Evolutionary conservation across 352 stramenopile genomes (phyloP), one percentile per base, ranked within the genome.

Genomic region (Globisporangium perplexum): DNA sequence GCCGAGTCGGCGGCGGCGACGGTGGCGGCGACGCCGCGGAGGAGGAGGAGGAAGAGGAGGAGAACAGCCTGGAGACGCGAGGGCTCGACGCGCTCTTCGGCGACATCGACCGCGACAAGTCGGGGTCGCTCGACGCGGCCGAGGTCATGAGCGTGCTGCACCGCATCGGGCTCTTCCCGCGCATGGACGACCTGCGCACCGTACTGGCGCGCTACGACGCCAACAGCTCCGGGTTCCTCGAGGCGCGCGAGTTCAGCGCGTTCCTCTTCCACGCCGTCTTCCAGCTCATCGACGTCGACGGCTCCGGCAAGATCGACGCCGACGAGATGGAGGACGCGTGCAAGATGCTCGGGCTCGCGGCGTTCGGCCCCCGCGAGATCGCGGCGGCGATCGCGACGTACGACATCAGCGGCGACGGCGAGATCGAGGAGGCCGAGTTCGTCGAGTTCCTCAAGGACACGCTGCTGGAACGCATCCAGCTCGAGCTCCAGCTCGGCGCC

Each of bases 351-450:
- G 82, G 79, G 2, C 72, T 91, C 18, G 11, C 68, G 18, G 43
- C 75, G 30, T 84, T 86, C 54, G 64, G 80, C 24, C 76, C 86
- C 39, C 71, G 85, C 26, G 77, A 92, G 38, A 83, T 88, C 35
- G 28, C 63, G 0, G 64, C 83, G 8, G 76, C 74, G 18, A 88
- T 94, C 41, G 69, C 75, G 7, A 71, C 69, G 15, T 90, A 84
- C 53, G 82, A 92, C 51, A 78, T 94, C 39, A 89, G 66, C 18
- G 78, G 73, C 17, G 82, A 89, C 45, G 77, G 76, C 22, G 81
- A 86, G 53, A 90, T 94, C 66, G 83, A 94, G 55, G 72, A 84
- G 47, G 73, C 58, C n/a, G 82, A 92, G 53, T 94, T 94, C 57
- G 63, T 90, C 11, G 77, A 88, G 55, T 88, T 91, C 52, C 87